A percentile compares a stretch with the other conserved stretches of the same genome.
Evolutionary conservation across 192 early-diverging fungal species (phyloP).

Genomic region (Podila epicladia): DNA sequence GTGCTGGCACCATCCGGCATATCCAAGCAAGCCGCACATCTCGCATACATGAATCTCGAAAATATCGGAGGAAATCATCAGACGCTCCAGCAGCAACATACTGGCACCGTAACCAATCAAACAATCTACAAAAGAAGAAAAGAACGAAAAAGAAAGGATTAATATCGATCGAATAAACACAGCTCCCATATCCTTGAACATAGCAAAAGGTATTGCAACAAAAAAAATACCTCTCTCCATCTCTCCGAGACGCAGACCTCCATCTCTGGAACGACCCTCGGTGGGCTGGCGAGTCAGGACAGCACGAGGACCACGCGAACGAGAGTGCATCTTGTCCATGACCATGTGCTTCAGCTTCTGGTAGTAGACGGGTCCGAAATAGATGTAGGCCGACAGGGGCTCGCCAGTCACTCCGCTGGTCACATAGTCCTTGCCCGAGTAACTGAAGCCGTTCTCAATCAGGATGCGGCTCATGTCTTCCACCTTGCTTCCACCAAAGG

Average conservation of each 20-base stretch:
- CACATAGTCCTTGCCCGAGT: constrained; percentile 97
- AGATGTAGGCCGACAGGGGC: constrained; percentile 93
- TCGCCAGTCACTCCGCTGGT: constrained; percentile 92
- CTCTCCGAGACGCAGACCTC: constrained; percentile 96
- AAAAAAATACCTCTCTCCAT: constrained; percentile 84
- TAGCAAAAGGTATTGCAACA: not conserved
- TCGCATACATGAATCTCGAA: constrained; percentile 95
- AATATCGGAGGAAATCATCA: constrained; percentile 92
- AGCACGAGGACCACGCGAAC: constrained; percentile 88
- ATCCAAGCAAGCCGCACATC: constrained; percentile 91
- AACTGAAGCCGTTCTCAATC: constrained; percentile 93
- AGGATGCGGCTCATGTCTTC: constrained; percentile 95
- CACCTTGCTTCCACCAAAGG: constrained; percentile 95
- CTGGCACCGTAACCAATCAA: constrained; percentile 97
- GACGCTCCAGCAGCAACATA: constrained; percentile 91
- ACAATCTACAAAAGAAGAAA: constrained; percentile 74
- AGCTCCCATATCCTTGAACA: not conserved
- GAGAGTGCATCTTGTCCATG: constrained; percentile 99
- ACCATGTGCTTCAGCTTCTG: constrained; percentile 99
- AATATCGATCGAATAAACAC: not conserved
- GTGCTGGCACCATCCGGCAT: constrained; percentile 91
- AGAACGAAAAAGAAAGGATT: not conserved
- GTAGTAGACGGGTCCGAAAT: constrained; percentile 97
- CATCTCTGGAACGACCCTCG: constrained; percentile 96
- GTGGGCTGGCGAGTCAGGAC: constrained; percentile 95